Evolutionary conservation across 306 rosid genomes (phyloP), one percentile per base, ranked within the genome.

Genomic region (Gynostemma pentaphyllum): DNA sequence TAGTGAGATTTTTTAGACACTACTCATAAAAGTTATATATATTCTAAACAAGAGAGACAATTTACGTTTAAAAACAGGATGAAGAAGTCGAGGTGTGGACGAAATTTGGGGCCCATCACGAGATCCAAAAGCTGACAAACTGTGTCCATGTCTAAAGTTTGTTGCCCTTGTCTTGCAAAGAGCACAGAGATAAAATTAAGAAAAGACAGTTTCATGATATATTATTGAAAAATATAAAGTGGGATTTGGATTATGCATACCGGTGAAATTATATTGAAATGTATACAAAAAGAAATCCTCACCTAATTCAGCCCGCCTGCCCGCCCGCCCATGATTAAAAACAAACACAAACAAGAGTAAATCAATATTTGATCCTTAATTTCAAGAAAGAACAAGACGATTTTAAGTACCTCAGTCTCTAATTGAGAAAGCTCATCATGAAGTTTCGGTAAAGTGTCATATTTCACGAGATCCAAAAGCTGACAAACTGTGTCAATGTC

Each of bases 21-120:
- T 59, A n/a, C n/a, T n/a, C n/a, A n/a, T n/a, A n/a, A n/a, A n/a
- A n/a, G n/a, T n/a, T n/a, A n/a, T n/a, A n/a, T n/a, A n/a, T n/a
- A n/a, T n/a, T n/a, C n/a, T n/a, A n/a, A n/a, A n/a, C n/a, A n/a
- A n/a, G n/a, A n/a, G n/a, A n/a, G n/a, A n/a, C n/a, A n/a, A n/a
- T n/a, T n/a, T 44, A 86, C 95, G 84, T 87, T 81, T 40, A 87
- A 72, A 79, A 70, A 86, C 47, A 81, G 78, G 10, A 40, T 69
- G 67, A 86, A 36, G 37, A 71, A 62, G 51, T 75, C 62, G 70
- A 86, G 87, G 72, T 81, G 82, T 23, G 62, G 29, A 62, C 66
- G 75, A 67, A 77, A 81, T 53, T 69, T 77, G 36, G 82, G 64
- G 56, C 70, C 68, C 66, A 87, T 76, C 61, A 83, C 86, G 55